A percentile compares a stretch with the other conserved stretches of the same genome.
Conservation (phyloP, 2,329 filamentous ascomycete genomes). For the Hypomyces perniciosus region DNA sequence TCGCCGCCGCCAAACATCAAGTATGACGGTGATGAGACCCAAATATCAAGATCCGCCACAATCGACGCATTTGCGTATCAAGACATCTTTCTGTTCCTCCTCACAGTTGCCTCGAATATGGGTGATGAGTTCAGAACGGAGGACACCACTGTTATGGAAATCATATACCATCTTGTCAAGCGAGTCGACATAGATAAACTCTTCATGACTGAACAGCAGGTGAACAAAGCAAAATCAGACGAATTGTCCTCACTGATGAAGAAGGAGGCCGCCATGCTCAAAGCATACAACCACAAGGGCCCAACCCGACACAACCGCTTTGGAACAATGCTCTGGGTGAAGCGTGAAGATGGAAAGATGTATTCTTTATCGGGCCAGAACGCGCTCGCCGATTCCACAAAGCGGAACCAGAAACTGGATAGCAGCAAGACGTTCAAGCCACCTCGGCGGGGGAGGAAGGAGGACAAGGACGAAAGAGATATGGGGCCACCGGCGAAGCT, state of each 20-base stretch:
- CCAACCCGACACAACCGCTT: constrained; percentile 90
- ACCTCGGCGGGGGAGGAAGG: constrained; percentile 57
- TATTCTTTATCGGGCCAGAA: constrained; percentile 86
- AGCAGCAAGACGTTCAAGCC: constrained; percentile 85
- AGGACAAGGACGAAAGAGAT: constrained; percentile 61
- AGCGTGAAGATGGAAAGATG: constrained; percentile 76
- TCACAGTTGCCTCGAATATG: constrained; percentile 88
- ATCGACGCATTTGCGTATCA: constrained; percentile 88
- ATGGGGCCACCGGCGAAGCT: constrained; percentile 69
- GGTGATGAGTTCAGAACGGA: constrained; percentile 88
- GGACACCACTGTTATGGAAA: constrained; percentile 84
- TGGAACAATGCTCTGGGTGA: constrained; percentile 95
- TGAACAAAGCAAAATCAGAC: constrained; percentile 60
- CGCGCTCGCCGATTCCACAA: constrained; percentile 65
- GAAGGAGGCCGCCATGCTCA: constrained; percentile 79
- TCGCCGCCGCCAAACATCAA: constrained; percentile 64
- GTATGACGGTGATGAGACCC: constrained; percentile 81
- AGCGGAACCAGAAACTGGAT: constrained; percentile 82
- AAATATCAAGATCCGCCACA: constrained; percentile 79
- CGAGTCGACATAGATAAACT: constrained; percentile 77
- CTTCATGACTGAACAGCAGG: constrained; percentile 74
- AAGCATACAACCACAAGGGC: constrained; percentile 68
- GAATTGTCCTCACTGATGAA: constrained; percentile 70
- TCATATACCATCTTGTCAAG: constrained; percentile 88
- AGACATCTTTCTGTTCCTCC: constrained; percentile 77